phyloP scores from a whole-genome alignment of 176 grass and related monocot species.

The Carex scoparia region DNA sequence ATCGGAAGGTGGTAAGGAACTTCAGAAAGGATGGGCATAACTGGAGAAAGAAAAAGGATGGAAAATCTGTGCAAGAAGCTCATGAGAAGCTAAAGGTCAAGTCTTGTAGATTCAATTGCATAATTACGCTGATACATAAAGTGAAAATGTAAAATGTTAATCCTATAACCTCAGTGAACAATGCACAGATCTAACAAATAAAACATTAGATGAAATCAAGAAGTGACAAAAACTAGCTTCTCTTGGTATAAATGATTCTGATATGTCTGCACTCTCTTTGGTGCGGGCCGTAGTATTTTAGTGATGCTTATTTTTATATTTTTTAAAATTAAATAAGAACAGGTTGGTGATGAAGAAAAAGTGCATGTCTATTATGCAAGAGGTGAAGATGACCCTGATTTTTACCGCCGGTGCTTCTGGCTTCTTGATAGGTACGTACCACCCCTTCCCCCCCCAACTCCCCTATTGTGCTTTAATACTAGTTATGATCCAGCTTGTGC shows the following conservation, averaged over 20 bases:
- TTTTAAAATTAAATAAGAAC: conserved; percentile 11
- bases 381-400: conserved; percentile 87
- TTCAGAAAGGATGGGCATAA: conserved; percentile 94
- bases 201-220: neutral
- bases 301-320: neutral
- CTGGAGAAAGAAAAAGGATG: conserved; percentile 99
- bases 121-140: neutral
- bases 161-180: neutral
- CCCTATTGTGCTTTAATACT: conserved; percentile 9
- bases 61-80: conserved; percentile 95
- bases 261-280: neutral
- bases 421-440: conserved; percentile 84
- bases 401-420: conserved; percentile 93
- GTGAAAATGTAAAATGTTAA: neutral
- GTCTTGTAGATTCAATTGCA: neutral
- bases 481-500: conserved; percentile 6
- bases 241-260: neutral
- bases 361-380: conserved; percentile 99
- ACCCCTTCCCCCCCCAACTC: neutral
- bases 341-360: conserved; percentile 94
- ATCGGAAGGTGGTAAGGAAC: conserved; percentile 87
- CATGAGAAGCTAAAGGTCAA: conserved; percentile 94
- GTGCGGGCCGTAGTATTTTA: neutral
- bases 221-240: neutral
- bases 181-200: neutral